Base-by-base conservation (phyloP, 345 rosid genomes). In the Anacardium occidentale region DNA sequence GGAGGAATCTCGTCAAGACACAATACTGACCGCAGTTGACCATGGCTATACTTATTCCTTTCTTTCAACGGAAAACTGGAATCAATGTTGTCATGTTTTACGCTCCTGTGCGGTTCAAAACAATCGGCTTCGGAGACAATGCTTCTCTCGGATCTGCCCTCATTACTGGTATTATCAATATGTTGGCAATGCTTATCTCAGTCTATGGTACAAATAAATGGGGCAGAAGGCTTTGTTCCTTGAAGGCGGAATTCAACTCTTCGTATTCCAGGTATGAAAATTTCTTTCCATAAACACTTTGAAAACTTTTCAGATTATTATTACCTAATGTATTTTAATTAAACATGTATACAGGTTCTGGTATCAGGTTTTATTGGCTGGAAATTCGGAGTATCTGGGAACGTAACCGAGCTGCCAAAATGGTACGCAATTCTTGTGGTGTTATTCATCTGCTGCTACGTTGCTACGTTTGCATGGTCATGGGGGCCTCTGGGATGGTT, bases 401-500 rank as follows among this genome's bases (percentile, higher is more conserved):
- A 79, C 54, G 82, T 81, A 32, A 86, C 79, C 2, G 77, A 65
- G 3, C 42, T 90, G 37, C 70, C 80, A 7, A 70, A 55, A 22
- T 1, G 71, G 66, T 86, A 79, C 40, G 85, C 87, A 4, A 17
- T 22, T 15, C 18, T 52, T 15, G 63, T 89, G 26, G 89, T 86
- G 45, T 62, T 57, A 0, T 50, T 69, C 24, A 84, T 86, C 59
- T 88, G 93, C 70, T 56, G 79, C 8, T 88, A 80, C 52, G 83
- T 85, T 17, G 82, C 85, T 0, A 90, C 81, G 2, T 85, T 76
- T 66, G 91, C 93, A 0, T 86, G 89, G 88, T 89, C 93, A 13
- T 89, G 91, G 91, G 93, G 91, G 10, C 93, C 93, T 2, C 71
- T 89, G 10, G 89, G 91, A 2, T 86, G 91, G 91, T 14, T 89